These are phyloP conservation scores for Umbelopsis sp. DNA, from an alignment of 371 early-diverging fungal species.

Conservation along the genomic window DNA sequence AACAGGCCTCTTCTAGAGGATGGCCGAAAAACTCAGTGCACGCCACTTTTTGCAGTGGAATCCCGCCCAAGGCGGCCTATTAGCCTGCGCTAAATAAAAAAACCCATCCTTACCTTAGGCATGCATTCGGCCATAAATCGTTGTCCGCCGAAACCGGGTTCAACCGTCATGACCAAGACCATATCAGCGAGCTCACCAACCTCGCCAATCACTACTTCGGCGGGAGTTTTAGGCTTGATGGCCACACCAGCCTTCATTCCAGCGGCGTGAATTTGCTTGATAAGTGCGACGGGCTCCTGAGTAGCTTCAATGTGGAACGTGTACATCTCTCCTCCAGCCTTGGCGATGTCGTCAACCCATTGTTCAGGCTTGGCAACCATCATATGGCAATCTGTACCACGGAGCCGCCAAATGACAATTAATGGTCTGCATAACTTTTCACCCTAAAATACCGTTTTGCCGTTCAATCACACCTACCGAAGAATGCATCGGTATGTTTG, in stretches of 20 bases:
- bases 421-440: not conserved
- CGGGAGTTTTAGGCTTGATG: slow-evolving; percentile 90
- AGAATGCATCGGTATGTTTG: slow-evolving; percentile 87
- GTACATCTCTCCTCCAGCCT: slow-evolving; percentile 90
- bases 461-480: slow-evolving; percentile 55
- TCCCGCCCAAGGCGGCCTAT: no score
- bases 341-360: slow-evolving; percentile 95
- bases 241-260: slow-evolving; percentile 97
- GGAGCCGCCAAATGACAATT: slow-evolving; percentile 8
- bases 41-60: not conserved
- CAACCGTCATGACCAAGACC: slow-evolving; percentile 98
- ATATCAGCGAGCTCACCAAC: slow-evolving; percentile 80
- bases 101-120: slow-evolving; percentile 68
- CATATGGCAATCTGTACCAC: slow-evolving; percentile 88
- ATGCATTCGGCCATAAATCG: slow-evolving; percentile 87
- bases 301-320: slow-evolving; percentile 97
- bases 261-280: slow-evolving; percentile 76
- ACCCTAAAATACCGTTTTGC: not conserved
- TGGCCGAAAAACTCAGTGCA: not conserved
- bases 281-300: slow-evolving; percentile 72
- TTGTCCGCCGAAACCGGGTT: slow-evolving; percentile 98
- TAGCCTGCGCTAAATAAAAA: no score
- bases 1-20: not conserved
- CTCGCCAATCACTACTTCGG: slow-evolving; percentile 70
- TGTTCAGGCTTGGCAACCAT: slow-evolving; percentile 95